Evolutionary conservation across 306 rosid species (phyloP), one percentile per base, ranked within the genome.

Genomic region (Pueraria montana): DNA sequence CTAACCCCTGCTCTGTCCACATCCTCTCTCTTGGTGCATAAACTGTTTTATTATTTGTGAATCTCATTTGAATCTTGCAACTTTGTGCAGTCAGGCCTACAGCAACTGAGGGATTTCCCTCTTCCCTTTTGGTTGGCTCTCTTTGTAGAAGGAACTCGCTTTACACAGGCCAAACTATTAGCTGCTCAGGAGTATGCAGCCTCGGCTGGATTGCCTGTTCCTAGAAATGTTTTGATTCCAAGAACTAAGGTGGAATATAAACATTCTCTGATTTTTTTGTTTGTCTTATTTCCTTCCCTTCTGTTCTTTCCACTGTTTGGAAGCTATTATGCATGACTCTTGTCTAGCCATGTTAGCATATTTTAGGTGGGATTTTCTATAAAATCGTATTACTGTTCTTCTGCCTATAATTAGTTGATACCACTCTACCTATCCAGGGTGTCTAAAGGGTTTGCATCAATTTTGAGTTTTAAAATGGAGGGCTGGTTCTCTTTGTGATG

Each of bases 131-230:
- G 97, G 98, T 82, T 95, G 86, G 98, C 98, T 74, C 95, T 95
- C 52, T 95, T 95, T 89, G 98, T 93, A 45, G 98, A 95, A 87
- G 98, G 98, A 53, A 93, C 98, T 67, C 97, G 98, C 82, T 95
- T 95, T 88, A 95, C 98, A 4, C 90, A 87, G 84, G 90, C 95
- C 84, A 95, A 95, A 83, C 91, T 95, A 82, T 82, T 88, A 84
- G 94, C 97, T 58, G 98, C 97, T 62, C 96, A 93, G 88, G 97
- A 95, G 78, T 95, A 91, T 88, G 98, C 98, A 80, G 48, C 85
- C 63, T 81, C 97, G 48, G 67, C 83, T 26, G 97, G 95, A 74
- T 86, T 90, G 77, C 95, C 91, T 66, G 83, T 93, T 76, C 97
- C 98, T 69, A 87, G 92, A 86, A 95, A 95, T 73, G 94, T 93